These are phyloP conservation scores for Amaranthus palmeri DNA, from an alignment of 148 eudicot genomes.

Conservation along the genomic window DNA sequence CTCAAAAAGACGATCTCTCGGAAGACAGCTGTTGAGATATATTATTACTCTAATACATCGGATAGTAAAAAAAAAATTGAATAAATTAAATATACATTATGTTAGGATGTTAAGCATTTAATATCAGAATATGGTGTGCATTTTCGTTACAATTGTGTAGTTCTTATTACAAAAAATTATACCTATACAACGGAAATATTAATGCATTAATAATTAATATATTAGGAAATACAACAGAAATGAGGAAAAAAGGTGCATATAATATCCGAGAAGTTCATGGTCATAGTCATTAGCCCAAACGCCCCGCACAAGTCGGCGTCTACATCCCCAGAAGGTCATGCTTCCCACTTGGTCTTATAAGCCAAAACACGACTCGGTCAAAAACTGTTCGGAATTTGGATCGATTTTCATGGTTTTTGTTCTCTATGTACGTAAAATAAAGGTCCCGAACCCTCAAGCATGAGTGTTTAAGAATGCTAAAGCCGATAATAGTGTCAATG, in stretches of 20 bases:
- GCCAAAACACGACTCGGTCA: not conserved
- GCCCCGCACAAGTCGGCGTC: no score
- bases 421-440: not conserved
- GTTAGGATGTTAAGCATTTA: no score
- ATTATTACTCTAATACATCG: no score
- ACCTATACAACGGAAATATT: not conserved
- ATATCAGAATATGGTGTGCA: slow-evolving; percentile 1
- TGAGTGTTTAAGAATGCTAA: slow-evolving; percentile 23
- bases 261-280: slow-evolving; percentile 15
- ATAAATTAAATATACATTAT: no score
- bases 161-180: not conserved
- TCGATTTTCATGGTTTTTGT: not conserved
- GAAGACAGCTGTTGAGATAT: no score
- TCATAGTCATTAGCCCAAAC: slow-evolving; percentile 20
- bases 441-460: slow-evolving; percentile 19
- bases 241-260: not conserved
- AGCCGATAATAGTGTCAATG: slow-evolving; percentile 23
- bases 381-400: not conserved
- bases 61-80: no score
- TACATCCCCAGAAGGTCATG: slow-evolving; percentile 8
- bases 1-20: no score
- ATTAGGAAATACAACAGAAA: slow-evolving; percentile 1
- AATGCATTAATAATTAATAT: not conserved
- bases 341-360: slow-evolving; percentile 9
- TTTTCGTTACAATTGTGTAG: slow-evolving; percentile 4